These are phyloP conservation scores for Russula virescens DNA, from an alignment of 768 basidiomycete species.

Conservation along the genomic window DNA sequence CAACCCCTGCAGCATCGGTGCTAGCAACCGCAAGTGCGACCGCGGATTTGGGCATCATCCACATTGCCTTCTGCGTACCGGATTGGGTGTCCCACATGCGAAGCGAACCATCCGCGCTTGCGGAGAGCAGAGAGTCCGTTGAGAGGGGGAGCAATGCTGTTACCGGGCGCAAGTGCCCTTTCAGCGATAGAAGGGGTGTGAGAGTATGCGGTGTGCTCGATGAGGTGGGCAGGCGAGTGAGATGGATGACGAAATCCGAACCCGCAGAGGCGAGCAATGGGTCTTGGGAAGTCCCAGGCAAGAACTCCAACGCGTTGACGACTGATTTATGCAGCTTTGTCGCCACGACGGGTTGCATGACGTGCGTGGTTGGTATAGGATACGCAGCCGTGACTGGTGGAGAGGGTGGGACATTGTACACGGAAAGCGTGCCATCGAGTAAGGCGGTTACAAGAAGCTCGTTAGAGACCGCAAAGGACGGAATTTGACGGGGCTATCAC, in stretches of 20 bases:
- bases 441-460: slow-evolving; percentile 19
- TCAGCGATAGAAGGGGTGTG: slow-evolving; percentile 13
- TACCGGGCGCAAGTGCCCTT: slow-evolving; percentile 17
- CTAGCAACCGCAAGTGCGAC: neutral
- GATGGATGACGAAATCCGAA: slow-evolving; percentile 20
- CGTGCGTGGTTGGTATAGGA: slow-evolving; percentile 5
- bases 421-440: slow-evolving; percentile 22
- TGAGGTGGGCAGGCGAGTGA: slow-evolving; percentile 15
- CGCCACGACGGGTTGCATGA: slow-evolving; percentile 5
- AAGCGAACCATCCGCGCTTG: slow-evolving; percentile 18
- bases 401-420: slow-evolving; percentile 14
- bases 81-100: slow-evolving; percentile 21
- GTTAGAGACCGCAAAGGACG: slow-evolving; percentile 19
- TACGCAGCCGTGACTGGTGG: slow-evolving; percentile 1
- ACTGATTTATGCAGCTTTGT: slow-evolving; percentile 19
- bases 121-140: slow-evolving; percentile 16
- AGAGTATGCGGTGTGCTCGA: neutral
- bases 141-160: slow-evolving; percentile 14
- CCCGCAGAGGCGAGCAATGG: slow-evolving; percentile 21
- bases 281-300: neutral
- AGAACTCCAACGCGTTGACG: slow-evolving; percentile 21
- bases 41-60: slow-evolving; percentile 10
- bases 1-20: neutral
- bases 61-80: slow-evolving; percentile 12
- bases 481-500: slow-evolving; percentile 21